These are phyloP conservation scores for Nakazawaea ishiwadae DNA, from an alignment of 805 yeast genomes.

Conservation along the genomic window DNA sequence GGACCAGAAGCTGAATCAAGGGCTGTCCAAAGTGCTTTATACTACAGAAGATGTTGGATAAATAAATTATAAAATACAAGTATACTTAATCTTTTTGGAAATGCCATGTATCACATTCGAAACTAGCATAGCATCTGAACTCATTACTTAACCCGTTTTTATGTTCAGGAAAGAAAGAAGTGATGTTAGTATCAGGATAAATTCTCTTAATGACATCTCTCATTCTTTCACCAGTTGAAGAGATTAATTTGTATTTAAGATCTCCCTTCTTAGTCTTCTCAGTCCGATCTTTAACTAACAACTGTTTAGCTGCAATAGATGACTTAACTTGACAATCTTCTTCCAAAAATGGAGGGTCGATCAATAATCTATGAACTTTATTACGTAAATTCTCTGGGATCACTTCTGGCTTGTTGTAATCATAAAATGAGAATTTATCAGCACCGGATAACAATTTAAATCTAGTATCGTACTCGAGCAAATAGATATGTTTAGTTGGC, in stretches of 20 bases:
- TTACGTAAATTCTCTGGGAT: slow-evolving; percentile 53
- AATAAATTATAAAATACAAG: background rate
- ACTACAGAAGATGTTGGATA: too few relatives aligned
- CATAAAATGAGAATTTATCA: slow-evolving; percentile 66
- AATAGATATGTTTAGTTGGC: slow-evolving; percentile 67
- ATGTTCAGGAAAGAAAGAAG: slow-evolving; percentile 74
- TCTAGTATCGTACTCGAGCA: slow-evolving; percentile 76
- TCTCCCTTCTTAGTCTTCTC: slow-evolving; percentile 35
- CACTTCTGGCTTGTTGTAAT: slow-evolving; percentile 64
- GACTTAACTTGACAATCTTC: slow-evolving; percentile 77
- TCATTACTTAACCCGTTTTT: slow-evolving; percentile 84
- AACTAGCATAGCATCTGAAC: slow-evolving; percentile 79
- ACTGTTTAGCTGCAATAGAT: slow-evolving; percentile 55
- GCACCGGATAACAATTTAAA: slow-evolving; percentile 69
- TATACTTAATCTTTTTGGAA: slow-evolving; percentile 27
- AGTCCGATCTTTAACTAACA: slow-evolving; percentile 40
- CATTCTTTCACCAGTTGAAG: slow-evolving; percentile 92
- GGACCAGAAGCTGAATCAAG: background rate
- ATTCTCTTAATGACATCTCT: slow-evolving; percentile 49
- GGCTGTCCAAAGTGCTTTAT: too few relatives aligned
- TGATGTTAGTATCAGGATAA: slow-evolving; percentile 62
- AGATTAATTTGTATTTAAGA: slow-evolving; percentile 46
- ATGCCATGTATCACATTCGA: slow-evolving; percentile 66
- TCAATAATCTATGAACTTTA: slow-evolving; percentile 64
- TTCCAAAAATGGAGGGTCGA: slow-evolving; percentile 88